These are phyloP conservation scores for Pythium dissotocum DNA, from an alignment of 352 stramenopile species.

Conservation along the genomic window DNA sequence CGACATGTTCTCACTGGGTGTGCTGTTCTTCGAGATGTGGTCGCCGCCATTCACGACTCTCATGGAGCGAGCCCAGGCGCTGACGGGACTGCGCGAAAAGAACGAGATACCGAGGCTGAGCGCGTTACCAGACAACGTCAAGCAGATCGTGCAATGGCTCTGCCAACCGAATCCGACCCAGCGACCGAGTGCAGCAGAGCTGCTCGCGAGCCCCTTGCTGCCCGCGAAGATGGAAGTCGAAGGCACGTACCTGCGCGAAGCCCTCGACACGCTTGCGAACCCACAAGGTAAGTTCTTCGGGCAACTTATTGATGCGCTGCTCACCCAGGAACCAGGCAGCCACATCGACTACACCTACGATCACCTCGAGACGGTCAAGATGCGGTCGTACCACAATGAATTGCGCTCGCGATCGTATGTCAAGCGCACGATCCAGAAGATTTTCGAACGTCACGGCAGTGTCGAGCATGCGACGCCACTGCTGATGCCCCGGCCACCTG, in stretches of 20 bases:
- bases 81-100: conserved; percentile 75
- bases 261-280: conserved; percentile 85
- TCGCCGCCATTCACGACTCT: conserved; percentile 89
- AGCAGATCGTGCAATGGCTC: conserved; percentile 88
- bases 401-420: conserved; percentile 69
- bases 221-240: conserved; percentile 87
- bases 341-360: conserved; percentile 90
- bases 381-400: conserved; percentile 64
- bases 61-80: conserved; percentile 86
- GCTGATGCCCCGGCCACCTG: conserved; percentile 67
- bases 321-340: conserved; percentile 71
- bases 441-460: conserved; percentile 83
- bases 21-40: conserved; percentile 97
- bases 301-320: conserved; percentile 78
- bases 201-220: conserved; percentile 66
- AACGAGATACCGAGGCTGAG: conserved; percentile 58
- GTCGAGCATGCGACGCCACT: conserved; percentile 78
- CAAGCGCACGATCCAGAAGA: conserved; percentile 67
- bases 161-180: conserved; percentile 73
- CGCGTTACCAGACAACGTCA: conserved; percentile 74
- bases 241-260: conserved; percentile 78
- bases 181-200: conserved; percentile 72
- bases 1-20: conserved; percentile 95
- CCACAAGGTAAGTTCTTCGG: conserved; percentile 89
- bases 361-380: conserved; percentile 78